Evolutionary conservation across 129 eudicot species (phyloP), one percentile per base, ranked within the genome.

Genomic region (Artemisia tridentata): DNA sequence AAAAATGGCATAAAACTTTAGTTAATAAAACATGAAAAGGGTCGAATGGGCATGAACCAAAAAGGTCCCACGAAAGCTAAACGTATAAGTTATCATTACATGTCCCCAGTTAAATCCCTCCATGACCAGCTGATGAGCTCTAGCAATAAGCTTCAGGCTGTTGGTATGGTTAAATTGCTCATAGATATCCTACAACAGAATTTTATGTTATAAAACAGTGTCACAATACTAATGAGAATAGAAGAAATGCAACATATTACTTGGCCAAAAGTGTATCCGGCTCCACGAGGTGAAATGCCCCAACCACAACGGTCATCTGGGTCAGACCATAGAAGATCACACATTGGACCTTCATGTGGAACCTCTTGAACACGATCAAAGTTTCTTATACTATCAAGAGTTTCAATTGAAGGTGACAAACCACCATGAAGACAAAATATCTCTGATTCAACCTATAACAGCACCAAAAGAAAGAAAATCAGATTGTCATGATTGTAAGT

Each of bases 271-370:
- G 97, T 91, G 88, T 91, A 91, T 56, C 97, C 97, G 57, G 96
- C 96, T 57, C 97, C 97, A 72, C 97, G 86, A 5, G 97, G 97
- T 5, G 97, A 91, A 23, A 91, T 88, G 23, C 97, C 97, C 97
- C 97, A 91, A 67, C 97, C 97, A 64, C 97, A 91, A 31, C 97
- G 88, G 83, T 91, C 97, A 86, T 86, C 97, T 4, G 98, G 98
- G 83, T 88, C 98, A 61, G 98, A 91, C 96, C 98, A 88, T 78
- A 91, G 73, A 58, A 91, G 91, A 83, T 88, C 98, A 69, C 98
- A 91, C 96, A 91, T 88, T 3, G 98, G 93, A 41, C 98, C 98
- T 72, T 91, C 97, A 17, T 91, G 97, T 56, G 97, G 96, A 56
- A 91, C 97, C 76, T 91, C 97, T 86, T 91, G 98, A 21, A 91